Conservation (phyloP, 805 yeast genomes). For the Ogataea saltuana region DNA sequence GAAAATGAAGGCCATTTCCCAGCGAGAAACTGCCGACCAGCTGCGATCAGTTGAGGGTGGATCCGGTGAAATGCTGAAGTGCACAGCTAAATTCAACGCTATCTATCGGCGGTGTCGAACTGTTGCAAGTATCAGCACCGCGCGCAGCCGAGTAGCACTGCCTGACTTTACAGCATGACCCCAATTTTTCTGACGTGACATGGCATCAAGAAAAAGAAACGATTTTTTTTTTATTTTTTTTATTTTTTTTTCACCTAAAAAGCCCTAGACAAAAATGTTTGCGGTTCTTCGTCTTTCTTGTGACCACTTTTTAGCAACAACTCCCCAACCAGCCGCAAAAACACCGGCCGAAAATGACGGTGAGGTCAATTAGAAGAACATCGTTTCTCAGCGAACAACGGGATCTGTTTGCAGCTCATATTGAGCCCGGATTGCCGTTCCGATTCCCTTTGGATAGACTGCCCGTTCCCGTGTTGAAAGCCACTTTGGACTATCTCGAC, state of each 20-base stretch:
- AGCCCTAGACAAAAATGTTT: too few relatives aligned
- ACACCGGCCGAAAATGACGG: conserved; percentile 2
- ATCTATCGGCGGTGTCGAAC: too few relatives aligned
- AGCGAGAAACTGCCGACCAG: too few relatives aligned
- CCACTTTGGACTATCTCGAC: background rate
- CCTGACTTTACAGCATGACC: too few relatives aligned
- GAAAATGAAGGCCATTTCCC: too few relatives aligned
- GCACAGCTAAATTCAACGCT: too few relatives aligned
- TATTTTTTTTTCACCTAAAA: background rate
- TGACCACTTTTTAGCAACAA: background rate
- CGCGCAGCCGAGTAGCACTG: too few relatives aligned
- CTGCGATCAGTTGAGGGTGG: too few relatives aligned
- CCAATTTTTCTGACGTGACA: too few relatives aligned
- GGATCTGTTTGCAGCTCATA: background rate
- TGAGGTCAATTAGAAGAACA: conserved; percentile 7
- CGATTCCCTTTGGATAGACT: conserved; percentile 5
- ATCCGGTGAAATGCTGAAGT: too few relatives aligned
- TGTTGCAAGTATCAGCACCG: too few relatives aligned
- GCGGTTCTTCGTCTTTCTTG: background rate
- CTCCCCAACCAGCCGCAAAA: background rate
- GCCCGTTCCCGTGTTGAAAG: background rate
- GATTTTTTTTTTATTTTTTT: background rate
- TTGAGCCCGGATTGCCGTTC: background rate
- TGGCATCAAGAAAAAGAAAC: background rate
- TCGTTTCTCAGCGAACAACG: conserved; percentile 4